Base-by-base conservation (phyloP, 495 filamentous ascomycete species). In the Neurospora sp. region DNA sequence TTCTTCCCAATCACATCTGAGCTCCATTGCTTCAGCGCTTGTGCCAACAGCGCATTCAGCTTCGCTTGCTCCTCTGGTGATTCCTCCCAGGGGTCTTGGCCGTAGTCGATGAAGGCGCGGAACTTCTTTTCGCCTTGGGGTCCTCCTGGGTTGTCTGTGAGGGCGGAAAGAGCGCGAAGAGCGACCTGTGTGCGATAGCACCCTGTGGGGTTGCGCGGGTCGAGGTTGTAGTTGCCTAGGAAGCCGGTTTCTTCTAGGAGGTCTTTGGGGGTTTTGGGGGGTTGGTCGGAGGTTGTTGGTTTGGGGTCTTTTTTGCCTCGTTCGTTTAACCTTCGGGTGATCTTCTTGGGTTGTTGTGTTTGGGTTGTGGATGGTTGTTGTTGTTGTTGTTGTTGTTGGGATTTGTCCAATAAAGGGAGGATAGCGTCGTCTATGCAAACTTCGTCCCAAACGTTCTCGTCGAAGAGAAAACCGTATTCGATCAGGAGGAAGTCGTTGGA, bases 401-500 rank as follows among this genome's bases (percentile, higher is more conserved):
- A n/a, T n/a, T n/a, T n/a, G 23, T 76, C 82, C n/a, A 92, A 75
- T 38, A 84, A 82, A 37, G 84, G 84, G 41, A 92, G 81, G 71
- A 96, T 80, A 31, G 88, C 85, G 46, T 91, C 88, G 76, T 95
- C 92, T 1, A 96, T 85, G n/a, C 83, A 84, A 9, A 90, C 78
- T 75, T 87, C 86, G 75, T 96, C 93, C 80, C 86, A 91, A 16
- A 82, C 81, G 75, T 94, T 94, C n/a, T 84, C 76, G 9, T 85
- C 85, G 31, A 94, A 86, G 70, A 90, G 88, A 77, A 96, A 96
- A 0, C 93, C 93, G 82, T 96, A 96, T 84, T 97, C 94, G 4
- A 89, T 88, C 5, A 97, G 86, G 39, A 97, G 81, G 73, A 94
- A 92, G 78, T 96, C 93, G 76, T 94, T 94, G 14, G 86, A 84